phyloP scores from a whole-genome alignment of 2,329 filamentous ascomycete genomes.

The Akanthomyces lecanii region DNA sequence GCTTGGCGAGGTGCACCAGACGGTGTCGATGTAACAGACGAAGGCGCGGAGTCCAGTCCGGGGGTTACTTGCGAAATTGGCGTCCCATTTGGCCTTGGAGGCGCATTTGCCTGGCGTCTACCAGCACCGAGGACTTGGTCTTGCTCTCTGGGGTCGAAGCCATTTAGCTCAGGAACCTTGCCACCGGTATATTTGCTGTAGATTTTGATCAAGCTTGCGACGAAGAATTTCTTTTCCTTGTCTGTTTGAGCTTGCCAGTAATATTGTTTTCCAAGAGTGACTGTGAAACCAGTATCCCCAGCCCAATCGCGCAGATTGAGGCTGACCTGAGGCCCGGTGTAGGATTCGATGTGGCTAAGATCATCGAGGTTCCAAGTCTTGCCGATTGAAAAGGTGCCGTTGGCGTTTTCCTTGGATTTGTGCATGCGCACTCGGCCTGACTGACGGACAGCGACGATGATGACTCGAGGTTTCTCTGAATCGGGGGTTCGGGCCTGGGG shows the following conservation, averaged over 20 bases:
- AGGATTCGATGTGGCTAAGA: conserved; percentile 77
- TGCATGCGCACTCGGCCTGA: conserved; percentile 92
- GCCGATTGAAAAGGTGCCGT: conserved; percentile 92
- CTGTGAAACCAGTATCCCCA: conserved; percentile 75
- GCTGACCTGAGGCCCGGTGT: conserved; percentile 56
- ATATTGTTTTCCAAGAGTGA: conserved; percentile 89
- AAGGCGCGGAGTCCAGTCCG: conserved; percentile 5
- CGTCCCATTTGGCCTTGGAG: conserved; percentile 23
- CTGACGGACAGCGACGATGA: conserved; percentile 88
- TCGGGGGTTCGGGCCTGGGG: conserved; percentile 65
- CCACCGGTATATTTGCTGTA: conserved; percentile 95
- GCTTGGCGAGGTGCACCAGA: conserved; percentile 11
- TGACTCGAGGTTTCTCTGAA: conserved; percentile 82
- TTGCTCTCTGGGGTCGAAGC: conserved; percentile 76
- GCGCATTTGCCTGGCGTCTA: conserved; percentile 34
- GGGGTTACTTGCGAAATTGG: background rate
- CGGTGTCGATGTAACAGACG: background rate
- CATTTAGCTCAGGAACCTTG: conserved; percentile 69
- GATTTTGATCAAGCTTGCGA: conserved; percentile 92
- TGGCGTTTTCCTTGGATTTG: conserved; percentile 92
- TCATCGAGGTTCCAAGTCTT: conserved; percentile 99
- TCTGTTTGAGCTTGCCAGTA: conserved; percentile 92
- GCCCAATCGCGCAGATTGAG: conserved; percentile 70
- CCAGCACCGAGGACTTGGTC: conserved; percentile 66
- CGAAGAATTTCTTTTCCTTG: conserved; percentile 99